Evolutionary conservation across 2,329 filamentous ascomycete species (phyloP).

Genomic region (Penicillium griseofulvum): DNA sequence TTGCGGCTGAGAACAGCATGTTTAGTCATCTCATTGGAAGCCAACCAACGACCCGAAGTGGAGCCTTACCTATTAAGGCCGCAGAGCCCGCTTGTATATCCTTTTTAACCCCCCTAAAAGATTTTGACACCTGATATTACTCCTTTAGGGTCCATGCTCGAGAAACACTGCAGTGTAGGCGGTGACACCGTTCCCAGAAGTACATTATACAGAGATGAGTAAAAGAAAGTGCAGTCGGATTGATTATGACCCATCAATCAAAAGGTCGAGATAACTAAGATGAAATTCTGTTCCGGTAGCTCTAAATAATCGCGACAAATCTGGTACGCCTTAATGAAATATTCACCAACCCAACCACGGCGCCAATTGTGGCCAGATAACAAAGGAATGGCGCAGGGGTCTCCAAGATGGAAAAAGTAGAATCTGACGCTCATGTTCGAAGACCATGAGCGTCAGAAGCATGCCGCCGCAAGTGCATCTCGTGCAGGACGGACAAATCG

Average conservation of each 20-base stretch:
- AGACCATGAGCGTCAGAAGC: slow-evolving; percentile 6
- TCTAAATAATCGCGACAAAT: slow-evolving; percentile 9
- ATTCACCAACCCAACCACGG: slow-evolving; percentile 2
- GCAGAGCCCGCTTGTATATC: too few species aligned
- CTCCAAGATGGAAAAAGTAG: slow-evolving; percentile 7
- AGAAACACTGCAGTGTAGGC: too few species aligned
- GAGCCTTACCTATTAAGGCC: background rate
- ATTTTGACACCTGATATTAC: too few species aligned
- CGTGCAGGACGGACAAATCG: background rate
- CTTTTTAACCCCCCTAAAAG: too few species aligned
- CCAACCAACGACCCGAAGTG: background rate
- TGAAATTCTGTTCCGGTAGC: background rate
- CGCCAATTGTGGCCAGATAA: slow-evolving; percentile 1
- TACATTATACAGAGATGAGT: too few species aligned
- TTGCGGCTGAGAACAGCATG: too few species aligned
- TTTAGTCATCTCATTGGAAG: too few species aligned
- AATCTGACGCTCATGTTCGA: slow-evolving; percentile 13
- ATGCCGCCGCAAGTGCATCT: background rate
- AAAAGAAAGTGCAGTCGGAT: background rate
- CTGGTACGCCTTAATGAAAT: slow-evolving; percentile 5
- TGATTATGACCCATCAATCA: slow-evolving; percentile 5
- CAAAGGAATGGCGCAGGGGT: background rate
- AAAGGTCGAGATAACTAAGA: slow-evolving; percentile 4
- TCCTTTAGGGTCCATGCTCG: too few species aligned
- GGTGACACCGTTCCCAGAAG: too few species aligned